Percentiles rank a stretch among this genome's conserved stretches.
These are phyloP conservation scores for Cryptococcus amylolentus DNA, from an alignment of 1,284 basidiomycete species.

Conservation along the genomic window DNA sequence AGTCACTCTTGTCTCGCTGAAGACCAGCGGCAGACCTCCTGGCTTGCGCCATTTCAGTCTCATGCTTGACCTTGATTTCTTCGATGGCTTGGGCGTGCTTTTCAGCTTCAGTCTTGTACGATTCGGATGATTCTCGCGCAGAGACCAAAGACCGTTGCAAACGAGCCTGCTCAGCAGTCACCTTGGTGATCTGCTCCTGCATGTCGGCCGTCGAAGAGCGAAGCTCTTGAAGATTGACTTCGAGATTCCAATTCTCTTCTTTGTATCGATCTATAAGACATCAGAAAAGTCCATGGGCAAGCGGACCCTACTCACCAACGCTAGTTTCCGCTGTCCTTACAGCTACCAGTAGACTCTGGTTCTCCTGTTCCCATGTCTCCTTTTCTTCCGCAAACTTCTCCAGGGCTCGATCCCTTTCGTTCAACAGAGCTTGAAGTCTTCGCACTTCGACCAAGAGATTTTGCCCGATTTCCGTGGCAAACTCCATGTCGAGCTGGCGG, in stretches of 20 bases:
- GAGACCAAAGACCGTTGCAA: constrained; percentile 70
- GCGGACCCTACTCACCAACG: constrained; percentile 57
- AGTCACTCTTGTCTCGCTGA: constrained; percentile 84
- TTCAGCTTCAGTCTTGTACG: constrained; percentile 82
- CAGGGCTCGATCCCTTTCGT: constrained; percentile 81
- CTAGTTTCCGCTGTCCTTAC: constrained; percentile 72
- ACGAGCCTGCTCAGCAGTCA: constrained; percentile 78
- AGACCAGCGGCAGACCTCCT: constrained; percentile 82
- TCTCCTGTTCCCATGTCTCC: constrained; percentile 66
- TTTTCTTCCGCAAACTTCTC: constrained; percentile 83
- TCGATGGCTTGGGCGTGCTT: constrained; percentile 63
- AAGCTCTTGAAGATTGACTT: constrained; percentile 86
- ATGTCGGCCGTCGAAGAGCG: constrained; percentile 66
- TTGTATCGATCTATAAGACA: constrained; percentile 65
- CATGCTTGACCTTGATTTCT: constrained; percentile 83
- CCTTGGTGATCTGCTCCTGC: constrained; percentile 63
- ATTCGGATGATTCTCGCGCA: constrained; percentile 72
- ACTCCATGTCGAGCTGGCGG: constrained; percentile 60
- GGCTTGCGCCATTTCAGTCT: constrained; percentile 83
- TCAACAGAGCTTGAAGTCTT: constrained; percentile 77
- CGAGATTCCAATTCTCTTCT: constrained; percentile 98
- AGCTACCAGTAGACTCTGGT: constrained; percentile 66
- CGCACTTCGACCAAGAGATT: constrained; percentile 83
- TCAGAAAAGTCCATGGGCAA: constrained; percentile 6
- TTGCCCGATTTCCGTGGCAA: constrained; percentile 92